Conservation (phyloP, 2,329 filamentous ascomycete genomes). For the Pestalotiopsis sp. region DNA sequence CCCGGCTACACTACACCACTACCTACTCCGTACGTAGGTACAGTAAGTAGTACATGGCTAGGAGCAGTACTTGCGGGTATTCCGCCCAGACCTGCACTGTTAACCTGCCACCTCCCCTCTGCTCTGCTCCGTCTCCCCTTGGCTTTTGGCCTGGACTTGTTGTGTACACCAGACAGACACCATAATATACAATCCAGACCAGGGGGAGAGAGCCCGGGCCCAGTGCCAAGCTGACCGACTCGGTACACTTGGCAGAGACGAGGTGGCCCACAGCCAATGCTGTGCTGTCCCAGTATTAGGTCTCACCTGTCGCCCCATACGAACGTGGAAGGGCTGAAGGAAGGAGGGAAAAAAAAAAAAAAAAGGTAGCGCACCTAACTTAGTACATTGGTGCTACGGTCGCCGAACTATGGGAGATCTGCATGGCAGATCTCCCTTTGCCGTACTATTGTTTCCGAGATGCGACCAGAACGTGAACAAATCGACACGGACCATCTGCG, state of each 20-base stretch:
- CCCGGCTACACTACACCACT: not conserved
- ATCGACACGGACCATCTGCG: not conserved
- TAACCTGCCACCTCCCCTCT: not conserved
- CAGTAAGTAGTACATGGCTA: not conserved
- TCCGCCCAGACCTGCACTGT: not conserved
- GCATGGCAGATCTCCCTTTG: constrained; percentile 8
- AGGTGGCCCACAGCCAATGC: not conserved
- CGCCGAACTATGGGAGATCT: constrained; percentile 8
- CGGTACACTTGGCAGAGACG: not conserved
- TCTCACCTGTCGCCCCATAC: not conserved
- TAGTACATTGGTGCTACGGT: constrained; percentile 3
- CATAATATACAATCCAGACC: too few species aligned
- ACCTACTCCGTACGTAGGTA: not conserved
- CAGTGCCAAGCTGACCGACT: not conserved
- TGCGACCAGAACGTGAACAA: constrained; percentile 1
- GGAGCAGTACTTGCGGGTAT: not conserved
- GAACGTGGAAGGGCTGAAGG: not conserved
- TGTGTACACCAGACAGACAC: too few species aligned
- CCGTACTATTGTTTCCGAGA: constrained; percentile 5
- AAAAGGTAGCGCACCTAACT: not conserved
- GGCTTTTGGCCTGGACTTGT: too few species aligned
- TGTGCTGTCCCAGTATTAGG: not conserved
- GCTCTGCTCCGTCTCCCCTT: not conserved
- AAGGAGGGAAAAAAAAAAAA: not conserved
- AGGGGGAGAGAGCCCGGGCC: too few species aligned